phyloP scores from a whole-genome alignment of 495 filamentous ascomycete genomes.

The Aspergillus taichungensis region DNA sequence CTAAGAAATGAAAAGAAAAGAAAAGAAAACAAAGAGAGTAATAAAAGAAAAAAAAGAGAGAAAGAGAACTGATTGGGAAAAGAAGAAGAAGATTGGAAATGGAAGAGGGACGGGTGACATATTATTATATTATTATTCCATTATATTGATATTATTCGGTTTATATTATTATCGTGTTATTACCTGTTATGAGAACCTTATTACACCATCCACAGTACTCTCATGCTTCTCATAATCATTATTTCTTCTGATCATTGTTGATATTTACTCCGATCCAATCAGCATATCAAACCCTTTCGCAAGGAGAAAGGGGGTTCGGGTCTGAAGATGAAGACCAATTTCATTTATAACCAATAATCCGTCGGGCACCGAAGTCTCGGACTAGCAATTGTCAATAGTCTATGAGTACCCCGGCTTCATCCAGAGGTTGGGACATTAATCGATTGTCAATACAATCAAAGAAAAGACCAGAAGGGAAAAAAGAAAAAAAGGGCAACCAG shows the following conservation, averaged over 20 bases:
- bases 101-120: background rate
- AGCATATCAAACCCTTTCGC: no score
- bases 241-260: no score
- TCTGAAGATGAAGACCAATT: no score
- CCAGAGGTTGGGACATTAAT: no score
- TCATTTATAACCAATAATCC: background rate
- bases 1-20: slow-evolving; percentile 3
- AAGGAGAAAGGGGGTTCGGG: no score
- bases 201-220: no score
- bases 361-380: background rate
- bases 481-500: background rate
- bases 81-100: slow-evolving; percentile 7
- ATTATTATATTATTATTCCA: no score
- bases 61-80: slow-evolving; percentile 2
- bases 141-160: no score
- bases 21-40: slow-evolving; percentile 2
- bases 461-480: background rate
- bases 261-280: no score
- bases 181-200: no score
- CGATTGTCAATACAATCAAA: background rate
- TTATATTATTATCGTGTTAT: no score
- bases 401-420: background rate
- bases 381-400: background rate
- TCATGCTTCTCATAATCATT: no score
- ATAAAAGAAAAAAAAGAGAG: slow-evolving; percentile 3